Conservation (phyloP, 306 rosid genomes). For the Pterocarpus macrocarpus region DNA sequence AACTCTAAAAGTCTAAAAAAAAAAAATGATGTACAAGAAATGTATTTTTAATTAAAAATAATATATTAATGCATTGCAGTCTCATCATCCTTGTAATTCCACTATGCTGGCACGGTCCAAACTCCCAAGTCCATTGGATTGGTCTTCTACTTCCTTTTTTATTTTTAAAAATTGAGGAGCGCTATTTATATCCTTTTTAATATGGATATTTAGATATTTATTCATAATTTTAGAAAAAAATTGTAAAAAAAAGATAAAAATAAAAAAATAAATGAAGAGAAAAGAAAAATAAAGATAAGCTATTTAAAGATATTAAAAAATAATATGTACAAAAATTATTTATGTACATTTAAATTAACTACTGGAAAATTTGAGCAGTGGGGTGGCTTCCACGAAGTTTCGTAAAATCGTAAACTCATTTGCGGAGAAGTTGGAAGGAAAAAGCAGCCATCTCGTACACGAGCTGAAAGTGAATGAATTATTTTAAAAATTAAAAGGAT, state of each 20-base stretch:
- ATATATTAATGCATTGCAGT: not conserved
- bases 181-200: not conserved
- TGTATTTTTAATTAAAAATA: too few relatives aligned
- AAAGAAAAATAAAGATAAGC: too few relatives aligned
- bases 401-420: slow-evolving; percentile 12
- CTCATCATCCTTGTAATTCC: not conserved
- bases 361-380: not conserved
- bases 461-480: not conserved
- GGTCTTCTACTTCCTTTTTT: not conserved
- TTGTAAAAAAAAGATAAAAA: too few relatives aligned
- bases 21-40: too few relatives aligned
- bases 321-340: too few relatives aligned
- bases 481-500: not conserved
- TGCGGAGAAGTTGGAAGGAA: slow-evolving; percentile 48
- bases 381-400: slow-evolving; percentile 23
- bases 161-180: not conserved
- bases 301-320: too few relatives aligned
- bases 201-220: too few relatives aligned
- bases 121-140: not conserved
- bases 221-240: too few relatives aligned
- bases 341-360: too few relatives aligned
- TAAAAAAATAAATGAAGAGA: too few relatives aligned
- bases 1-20: too few relatives aligned
- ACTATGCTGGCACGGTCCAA: not conserved
- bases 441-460: slow-evolving; percentile 4